These are phyloP conservation scores for Thalia dealbata DNA, from an alignment of 176 grass and related monocot genomes.

Conservation along the genomic window DNA sequence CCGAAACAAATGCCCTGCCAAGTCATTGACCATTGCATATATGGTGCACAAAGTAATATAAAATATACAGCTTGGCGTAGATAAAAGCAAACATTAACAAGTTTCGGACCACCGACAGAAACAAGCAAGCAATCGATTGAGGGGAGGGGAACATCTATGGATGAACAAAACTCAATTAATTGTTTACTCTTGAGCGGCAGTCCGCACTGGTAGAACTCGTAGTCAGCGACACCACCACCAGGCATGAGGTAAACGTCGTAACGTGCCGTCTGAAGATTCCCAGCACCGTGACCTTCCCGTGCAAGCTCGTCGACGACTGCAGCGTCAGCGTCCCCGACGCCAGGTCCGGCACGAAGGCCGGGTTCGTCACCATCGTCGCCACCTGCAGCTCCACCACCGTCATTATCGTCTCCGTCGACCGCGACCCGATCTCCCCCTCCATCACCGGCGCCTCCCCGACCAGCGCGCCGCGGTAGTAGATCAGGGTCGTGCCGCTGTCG, in stretches of 20 bases:
- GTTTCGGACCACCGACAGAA: no score
- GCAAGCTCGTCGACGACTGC: slow-evolving; percentile 14
- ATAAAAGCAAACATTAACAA: no score
- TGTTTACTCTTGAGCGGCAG: slow-evolving; percentile 19
- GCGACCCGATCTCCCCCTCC: slow-evolving; percentile 25
- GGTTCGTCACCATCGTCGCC: slow-evolving; percentile 24
- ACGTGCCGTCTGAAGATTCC: slow-evolving; percentile 18
- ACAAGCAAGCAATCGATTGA: no score
- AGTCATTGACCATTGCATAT: no score
- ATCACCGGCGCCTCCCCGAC: slow-evolving; percentile 41
- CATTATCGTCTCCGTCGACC: slow-evolving; percentile 21
- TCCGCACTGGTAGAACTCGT: background rate
- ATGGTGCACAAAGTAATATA: no score
- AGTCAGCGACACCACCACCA: slow-evolving; percentile 6
- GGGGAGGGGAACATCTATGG: no score
- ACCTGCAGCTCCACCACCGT: slow-evolving; percentile 30
- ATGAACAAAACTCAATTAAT: background rate
- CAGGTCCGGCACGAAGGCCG: slow-evolving; percentile 32
- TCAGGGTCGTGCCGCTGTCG: slow-evolving; percentile 15
- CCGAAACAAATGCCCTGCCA: no score
- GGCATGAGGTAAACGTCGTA: slow-evolving; percentile 1
- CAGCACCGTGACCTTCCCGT: slow-evolving; percentile 23
- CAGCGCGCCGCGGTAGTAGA: slow-evolving; percentile 49
- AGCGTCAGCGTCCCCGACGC: slow-evolving; percentile 20
- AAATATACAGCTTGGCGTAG: no score